These are phyloP conservation scores for Zymoseptoria pseudotritici DNA, from an alignment of 2,329 filamentous ascomycete species.

Conservation along the genomic window DNA sequence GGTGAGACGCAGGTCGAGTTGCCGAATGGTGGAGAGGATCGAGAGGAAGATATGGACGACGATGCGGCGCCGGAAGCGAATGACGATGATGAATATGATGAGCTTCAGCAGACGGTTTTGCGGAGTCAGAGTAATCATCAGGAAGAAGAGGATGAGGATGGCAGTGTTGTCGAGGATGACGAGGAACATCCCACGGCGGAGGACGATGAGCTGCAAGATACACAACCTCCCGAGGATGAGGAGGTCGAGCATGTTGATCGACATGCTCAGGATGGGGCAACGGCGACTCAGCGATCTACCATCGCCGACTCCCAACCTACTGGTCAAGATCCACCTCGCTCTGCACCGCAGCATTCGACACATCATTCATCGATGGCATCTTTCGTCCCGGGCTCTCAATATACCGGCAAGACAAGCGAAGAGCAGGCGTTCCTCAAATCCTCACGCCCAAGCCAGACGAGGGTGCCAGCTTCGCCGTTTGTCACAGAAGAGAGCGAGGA, in stretches of 20 bases:
- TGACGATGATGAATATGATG: constrained; percentile 33
- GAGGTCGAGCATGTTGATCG: constrained; percentile 4
- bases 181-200: constrained; percentile 7
- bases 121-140: constrained; percentile 24
- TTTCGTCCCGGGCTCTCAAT: constrained; percentile 30
- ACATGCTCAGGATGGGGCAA: background rate
- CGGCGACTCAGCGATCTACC: constrained; percentile 31
- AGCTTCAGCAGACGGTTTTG: constrained; percentile 28
- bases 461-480: constrained; percentile 11
- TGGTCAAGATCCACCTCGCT: background rate
- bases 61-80: constrained; percentile 19
- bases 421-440: constrained; percentile 20
- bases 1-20: constrained; percentile 6
- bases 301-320: constrained; percentile 41
- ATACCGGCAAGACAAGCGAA: constrained; percentile 26
- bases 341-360: constrained; percentile 7
- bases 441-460: constrained; percentile 13
- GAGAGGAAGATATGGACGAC: constrained; percentile 21
- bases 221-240: constrained; percentile 1
- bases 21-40: constrained; percentile 3
- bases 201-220: background rate
- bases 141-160: constrained; percentile 14
- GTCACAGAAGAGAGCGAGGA: constrained; percentile 6
- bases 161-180: constrained; percentile 4
- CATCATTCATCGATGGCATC: constrained; percentile 28